Base-by-base conservation (phyloP, 805 yeast species). In the Wickerhamiella kazuoi region DNA sequence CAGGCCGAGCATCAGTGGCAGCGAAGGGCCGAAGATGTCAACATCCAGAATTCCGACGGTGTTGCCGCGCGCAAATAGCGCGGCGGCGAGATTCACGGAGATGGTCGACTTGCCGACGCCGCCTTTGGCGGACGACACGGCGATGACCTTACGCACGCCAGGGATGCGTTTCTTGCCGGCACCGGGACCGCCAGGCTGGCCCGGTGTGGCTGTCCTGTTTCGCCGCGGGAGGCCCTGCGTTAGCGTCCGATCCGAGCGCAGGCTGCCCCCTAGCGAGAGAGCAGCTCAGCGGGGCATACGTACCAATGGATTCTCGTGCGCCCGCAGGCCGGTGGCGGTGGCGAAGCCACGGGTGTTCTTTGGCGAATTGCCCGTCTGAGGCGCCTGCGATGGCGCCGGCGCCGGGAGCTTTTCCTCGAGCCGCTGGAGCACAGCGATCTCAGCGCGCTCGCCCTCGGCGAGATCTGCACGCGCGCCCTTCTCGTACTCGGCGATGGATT, bases 81-180 rank as follows among this genome's bases (percentile, higher is more conserved):
- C 69, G 29, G 76, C 51, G 0, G 93, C 86, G 9, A 77, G 47
- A 48, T 82, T 82, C 6, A 73, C 74, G 8, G 62, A 45, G 1
- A 79, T 80, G 0, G 87, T 79, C 1, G 84, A 76, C 52, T 79
- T 79, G 0, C 87, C 87, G 9, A 79, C 87, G 0, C 87, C 87
- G 2, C 87, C 87, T 52, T 79, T 79, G 2, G 81, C 82, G 2
- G 84, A 76, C 0, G 83, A 67, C 0, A 79, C 84, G 2, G 80
- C 64, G 1, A 82, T 45, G 2, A 80, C 65, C 37, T 68, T 72
- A 6, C 63, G 57, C 2, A 79, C 87, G n/a, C 70, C 70, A 0
- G 76, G 70, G 24, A 82, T 69, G 15, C 57, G 55, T 42, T 65
- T 71, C 30, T 46, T 45, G 9, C 47, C 40, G 3, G 7, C 7